phyloP scores from a whole-genome alignment of 2,329 filamentous ascomycete species.

The Sclerotinia glacialis region DNA sequence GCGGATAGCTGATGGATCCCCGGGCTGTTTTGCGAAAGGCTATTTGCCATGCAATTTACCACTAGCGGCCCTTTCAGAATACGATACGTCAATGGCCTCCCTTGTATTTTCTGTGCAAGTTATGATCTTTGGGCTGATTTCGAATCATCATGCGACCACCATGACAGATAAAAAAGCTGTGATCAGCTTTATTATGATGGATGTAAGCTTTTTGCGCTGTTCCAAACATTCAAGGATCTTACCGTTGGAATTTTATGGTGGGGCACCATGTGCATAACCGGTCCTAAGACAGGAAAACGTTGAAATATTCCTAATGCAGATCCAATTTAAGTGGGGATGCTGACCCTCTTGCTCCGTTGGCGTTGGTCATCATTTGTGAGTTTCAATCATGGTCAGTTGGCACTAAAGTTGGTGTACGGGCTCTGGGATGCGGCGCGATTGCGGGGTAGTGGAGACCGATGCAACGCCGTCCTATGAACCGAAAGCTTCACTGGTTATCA shows the following conservation, averaged over 20 bases:
- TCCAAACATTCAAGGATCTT: neutral
- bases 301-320: neutral
- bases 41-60: neutral
- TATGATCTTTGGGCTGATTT: neutral
- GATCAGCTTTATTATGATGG: neutral
- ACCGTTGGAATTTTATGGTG: neutral
- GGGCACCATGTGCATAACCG: conserved; percentile 1
- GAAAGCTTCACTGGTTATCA: neutral
- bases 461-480: conserved; percentile 7
- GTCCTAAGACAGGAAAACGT: neutral
- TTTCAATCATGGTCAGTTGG: conserved; percentile 1
- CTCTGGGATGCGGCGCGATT: conserved; percentile 13
- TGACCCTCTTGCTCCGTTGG: neutral
- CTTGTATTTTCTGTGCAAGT: neutral
- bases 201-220: neutral
- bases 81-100: neutral
- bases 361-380: conserved; percentile 10
- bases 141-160: neutral
- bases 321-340: neutral
- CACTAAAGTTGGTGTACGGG: neutral
- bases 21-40: neutral
- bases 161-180: neutral
- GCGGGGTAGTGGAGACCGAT: conserved; percentile 14
- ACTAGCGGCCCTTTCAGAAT: neutral
- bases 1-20: neutral